Evolutionary conservation across 2,329 filamentous ascomycete genomes (phyloP), one percentile per base, ranked within the genome.

Genomic region (Neonectria faginata): DNA sequence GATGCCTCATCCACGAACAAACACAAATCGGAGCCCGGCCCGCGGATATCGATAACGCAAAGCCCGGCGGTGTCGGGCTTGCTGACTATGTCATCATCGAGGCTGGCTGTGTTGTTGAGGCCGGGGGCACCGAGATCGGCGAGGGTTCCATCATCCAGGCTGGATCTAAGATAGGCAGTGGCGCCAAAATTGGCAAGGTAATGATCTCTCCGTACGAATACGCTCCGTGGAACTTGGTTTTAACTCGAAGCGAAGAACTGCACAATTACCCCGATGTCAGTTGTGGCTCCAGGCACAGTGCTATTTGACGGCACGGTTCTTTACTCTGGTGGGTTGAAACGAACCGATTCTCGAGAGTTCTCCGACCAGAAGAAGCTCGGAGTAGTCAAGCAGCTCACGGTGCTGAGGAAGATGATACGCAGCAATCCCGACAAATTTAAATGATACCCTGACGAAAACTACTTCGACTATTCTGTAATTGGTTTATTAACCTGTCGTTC

Each of bases 1-100:
- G 91, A 57, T 96, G 92, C 73, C 91, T 97, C 50, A 85, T 98
- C 47, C 89, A 91, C 70, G 96, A 98, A 80, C 82, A 88, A 62
- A 79, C 85, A 9, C 81, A 83, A 22, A 76, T 92, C 16, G 88
- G 88, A 16, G 84, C 82, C 39, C 70, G 69, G 14, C 77, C 79
- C 3, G 62, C 67, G 12, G 72, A 75, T 41, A 55, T 65, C 5
- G 64, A 69, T 9, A 73, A 50, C 6, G 72, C 73, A 4, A 70
- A 64, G 27, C 69, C 73, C 11, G 82, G 82, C 10, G 89, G 89
- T 27, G 84, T 91, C 9, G 78, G 82, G 10, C 76, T 91, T 4
- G 85, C 83, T 7, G 87, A 91, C 73, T 89, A 87, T 66, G 88
- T 88, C 10, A 84, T 86, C 0, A 77, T 92, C 1, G 89, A 91